Evolutionary conservation across 164 flowering plant genomes (phyloP).

Genomic region (Vitis vinifera): ASM3070453v1 NC_081813.1:4195001-4195500

Average conservation of each 20-base stretch:
- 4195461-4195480: conserved; percentile 74
- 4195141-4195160: neutral
- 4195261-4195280: too few species aligned
- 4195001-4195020: neutral
- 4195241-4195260: too few species aligned
- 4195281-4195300: too few species aligned
- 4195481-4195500: conserved; percentile 63
- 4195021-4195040: neutral
- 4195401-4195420: neutral
- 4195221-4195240: too few species aligned
- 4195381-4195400: neutral
- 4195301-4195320: too few species aligned
- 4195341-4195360: neutral
- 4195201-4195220: neutral
- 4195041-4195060: neutral
- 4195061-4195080: neutral
- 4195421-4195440: neutral
- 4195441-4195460: neutral
- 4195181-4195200: neutral
- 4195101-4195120: neutral
- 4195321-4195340: neutral
- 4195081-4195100: neutral
- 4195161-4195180: neutral
- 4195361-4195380: neutral
- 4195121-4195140: neutral